Conservation (phyloP, 177 flowering plant genomes). For the Vitis hybrid region DNA sequence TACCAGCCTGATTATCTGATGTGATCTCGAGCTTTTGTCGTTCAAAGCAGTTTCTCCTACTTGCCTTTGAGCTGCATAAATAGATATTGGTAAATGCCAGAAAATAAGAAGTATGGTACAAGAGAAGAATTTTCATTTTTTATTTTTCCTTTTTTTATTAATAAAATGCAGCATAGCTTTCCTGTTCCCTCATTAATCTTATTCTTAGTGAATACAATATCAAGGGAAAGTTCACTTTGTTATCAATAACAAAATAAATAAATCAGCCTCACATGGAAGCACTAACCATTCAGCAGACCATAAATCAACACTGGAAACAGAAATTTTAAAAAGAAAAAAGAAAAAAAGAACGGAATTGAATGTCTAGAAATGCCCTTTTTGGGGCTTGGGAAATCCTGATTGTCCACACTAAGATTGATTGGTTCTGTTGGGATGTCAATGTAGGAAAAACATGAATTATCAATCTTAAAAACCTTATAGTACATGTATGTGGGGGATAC, state of each 20-base stretch:
- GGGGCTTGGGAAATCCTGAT: neutral
- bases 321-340: neutral
- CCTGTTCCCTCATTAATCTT: neutral
- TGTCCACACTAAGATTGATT: neutral
- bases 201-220: neutral
- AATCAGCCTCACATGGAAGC: neutral
- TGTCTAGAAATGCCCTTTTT: neutral
- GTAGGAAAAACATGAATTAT: neutral
- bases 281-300: neutral
- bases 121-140: neutral
- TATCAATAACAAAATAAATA: neutral
- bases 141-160: neutral
- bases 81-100: neutral
- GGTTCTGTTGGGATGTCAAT: neutral
- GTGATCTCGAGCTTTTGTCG: constrained; percentile 82
- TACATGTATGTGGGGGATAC: constrained; percentile 22
- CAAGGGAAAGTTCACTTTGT: neutral
- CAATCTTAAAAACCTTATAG: neutral
- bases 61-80: constrained; percentile 68
- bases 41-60: constrained; percentile 75
- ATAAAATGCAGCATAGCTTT: neutral
- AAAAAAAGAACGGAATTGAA: neutral
- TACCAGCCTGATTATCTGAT: constrained; percentile 79
- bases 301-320: neutral
- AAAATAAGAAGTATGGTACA: neutral